A percentile compares a stretch with the other conserved stretches of the same genome.
Conservation (phyloP, 1,284 basidiomycete species). For the Pseudozyma tsukubaensis region DNA sequence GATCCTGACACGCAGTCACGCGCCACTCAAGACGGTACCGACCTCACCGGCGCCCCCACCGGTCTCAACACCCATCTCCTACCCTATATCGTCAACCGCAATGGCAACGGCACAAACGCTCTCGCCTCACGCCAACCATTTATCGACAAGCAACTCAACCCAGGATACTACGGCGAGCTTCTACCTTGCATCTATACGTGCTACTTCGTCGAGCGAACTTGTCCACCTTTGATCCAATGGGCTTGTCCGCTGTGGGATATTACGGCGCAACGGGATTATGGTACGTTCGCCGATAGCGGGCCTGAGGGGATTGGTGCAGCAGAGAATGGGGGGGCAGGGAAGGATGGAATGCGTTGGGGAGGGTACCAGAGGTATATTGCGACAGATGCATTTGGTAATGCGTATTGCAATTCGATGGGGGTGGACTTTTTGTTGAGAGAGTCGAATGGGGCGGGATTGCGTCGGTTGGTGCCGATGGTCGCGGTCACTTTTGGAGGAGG, state of each 20-base stretch:
- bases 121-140: slow-evolving; percentile 55
- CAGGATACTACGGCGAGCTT: slow-evolving; percentile 64
- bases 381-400: slow-evolving; percentile 65
- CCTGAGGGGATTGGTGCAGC: slow-evolving; percentile 55
- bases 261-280: slow-evolving; percentile 65
- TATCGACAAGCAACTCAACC: slow-evolving; percentile 54
- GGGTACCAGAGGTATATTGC: slow-evolving; percentile 63
- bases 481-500: neutral
- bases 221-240: slow-evolving; percentile 65
- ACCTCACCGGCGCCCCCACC: slow-evolving; percentile 56
- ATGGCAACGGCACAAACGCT: slow-evolving; percentile 25
- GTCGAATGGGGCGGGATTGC: slow-evolving; percentile 22
- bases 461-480: neutral
- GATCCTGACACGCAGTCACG: slow-evolving; percentile 50
- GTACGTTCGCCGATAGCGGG: slow-evolving; percentile 66
- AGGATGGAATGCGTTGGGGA: slow-evolving; percentile 58
- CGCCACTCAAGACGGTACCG: slow-evolving; percentile 52
- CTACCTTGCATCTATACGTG: slow-evolving; percentile 66
- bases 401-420: slow-evolving; percentile 65
- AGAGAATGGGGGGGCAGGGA: slow-evolving; percentile 61
- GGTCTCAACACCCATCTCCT: slow-evolving; percentile 53
- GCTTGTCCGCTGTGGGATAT: slow-evolving; percentile 65
- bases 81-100: slow-evolving; percentile 66
- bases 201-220: slow-evolving; percentile 61
- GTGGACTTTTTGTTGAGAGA: slow-evolving; percentile 58